A percentile compares a stretch with the other conserved stretches of the same genome.
These are phyloP conservation scores for Reticulascus tulasneorum DNA, from an alignment of 2,329 filamentous ascomycete species.

Conservation along the genomic window DNA sequence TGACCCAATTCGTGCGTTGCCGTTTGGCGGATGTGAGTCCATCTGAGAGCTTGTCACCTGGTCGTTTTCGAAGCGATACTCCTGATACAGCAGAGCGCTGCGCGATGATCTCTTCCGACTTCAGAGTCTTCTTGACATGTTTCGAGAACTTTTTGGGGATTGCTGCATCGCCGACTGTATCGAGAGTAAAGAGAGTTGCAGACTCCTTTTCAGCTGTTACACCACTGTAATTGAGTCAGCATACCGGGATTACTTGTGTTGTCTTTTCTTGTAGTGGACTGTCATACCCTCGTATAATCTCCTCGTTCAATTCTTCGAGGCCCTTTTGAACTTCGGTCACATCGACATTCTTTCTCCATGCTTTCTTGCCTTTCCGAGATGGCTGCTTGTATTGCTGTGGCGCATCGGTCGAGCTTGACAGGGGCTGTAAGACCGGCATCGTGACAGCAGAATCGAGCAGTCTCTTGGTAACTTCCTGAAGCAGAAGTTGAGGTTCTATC, in stretches of 20 bases:
- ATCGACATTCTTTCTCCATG: constrained; percentile 98
- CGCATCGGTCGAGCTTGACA: constrained; percentile 49
- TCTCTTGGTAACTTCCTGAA: too few relatives aligned
- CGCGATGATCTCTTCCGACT: constrained; percentile 87
- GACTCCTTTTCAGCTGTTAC: constrained; percentile 79
- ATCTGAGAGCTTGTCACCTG: constrained; percentile 57
- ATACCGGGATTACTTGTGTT: background rate
- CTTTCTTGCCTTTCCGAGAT: constrained; percentile 96
- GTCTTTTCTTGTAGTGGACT: background rate
- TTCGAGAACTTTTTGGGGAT: constrained; percentile 64
- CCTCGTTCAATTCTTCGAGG: constrained; percentile 77
- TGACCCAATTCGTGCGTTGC: constrained; percentile 73
- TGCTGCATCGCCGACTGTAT: constrained; percentile 65
- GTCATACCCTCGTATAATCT: constrained; percentile 81
- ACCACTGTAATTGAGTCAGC: constrained; percentile 52
- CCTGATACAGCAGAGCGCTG: constrained; percentile 78
- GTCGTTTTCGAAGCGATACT: constrained; percentile 73
- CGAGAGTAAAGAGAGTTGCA: constrained; percentile 79
- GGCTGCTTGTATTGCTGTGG: constrained; percentile 82
- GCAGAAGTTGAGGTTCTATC: too few relatives aligned
- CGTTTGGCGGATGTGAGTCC: constrained; percentile 73
- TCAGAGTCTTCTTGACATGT: constrained; percentile 73
- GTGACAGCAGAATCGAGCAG: constrained; percentile 6
- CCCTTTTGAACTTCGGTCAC: constrained; percentile 80
- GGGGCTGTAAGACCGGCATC: constrained; percentile 53